Conservation (phyloP, 345 rosid genomes). For the Erodium maritimum region DNA sequence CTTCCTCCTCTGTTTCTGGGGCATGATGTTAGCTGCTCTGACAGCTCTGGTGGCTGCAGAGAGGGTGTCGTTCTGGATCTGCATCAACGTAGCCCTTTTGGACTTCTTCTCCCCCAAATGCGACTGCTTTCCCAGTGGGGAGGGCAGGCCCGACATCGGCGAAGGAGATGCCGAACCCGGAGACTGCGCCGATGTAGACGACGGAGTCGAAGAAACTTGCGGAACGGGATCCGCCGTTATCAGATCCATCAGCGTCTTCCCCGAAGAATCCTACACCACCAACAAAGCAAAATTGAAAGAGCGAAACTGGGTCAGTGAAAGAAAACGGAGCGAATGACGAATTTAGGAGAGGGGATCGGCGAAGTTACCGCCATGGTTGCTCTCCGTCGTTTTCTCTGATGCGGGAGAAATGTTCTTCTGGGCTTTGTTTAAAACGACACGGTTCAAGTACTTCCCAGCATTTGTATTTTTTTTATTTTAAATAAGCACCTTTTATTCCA, state of each 20-base stretch:
- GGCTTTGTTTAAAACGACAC: not conserved
- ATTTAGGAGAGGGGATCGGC: not conserved
- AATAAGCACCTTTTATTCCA: no score
- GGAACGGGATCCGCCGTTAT: conserved; percentile 75
- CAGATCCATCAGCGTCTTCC: conserved; percentile 95
- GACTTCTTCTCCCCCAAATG: conserved; percentile 73
- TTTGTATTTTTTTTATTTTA: no score
- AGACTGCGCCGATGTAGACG: conserved; percentile 10
- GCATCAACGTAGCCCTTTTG: conserved; percentile 67
- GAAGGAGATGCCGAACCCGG: conserved; percentile 16
- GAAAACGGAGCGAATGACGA: not conserved
- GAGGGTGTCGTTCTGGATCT: conserved; percentile 88
- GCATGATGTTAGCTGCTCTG: conserved; percentile 60
- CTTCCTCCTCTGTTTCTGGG: conserved; percentile 56
- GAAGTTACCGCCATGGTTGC: not conserved
- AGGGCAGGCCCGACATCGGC: conserved; percentile 19
- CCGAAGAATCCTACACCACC: conserved; percentile 57
- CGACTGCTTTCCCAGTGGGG: conserved; percentile 30
- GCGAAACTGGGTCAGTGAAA: not conserved
- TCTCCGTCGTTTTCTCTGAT: not conserved
- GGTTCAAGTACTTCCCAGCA: no score
- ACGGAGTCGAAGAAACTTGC: conserved; percentile 22
- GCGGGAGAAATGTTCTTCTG: not conserved
- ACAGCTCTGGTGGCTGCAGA: conserved; percentile 87
- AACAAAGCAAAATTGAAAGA: not conserved